phyloP scores from a whole-genome alignment of 768 basidiomycete genomes.

The Cyclocybe aegerita region DNA sequence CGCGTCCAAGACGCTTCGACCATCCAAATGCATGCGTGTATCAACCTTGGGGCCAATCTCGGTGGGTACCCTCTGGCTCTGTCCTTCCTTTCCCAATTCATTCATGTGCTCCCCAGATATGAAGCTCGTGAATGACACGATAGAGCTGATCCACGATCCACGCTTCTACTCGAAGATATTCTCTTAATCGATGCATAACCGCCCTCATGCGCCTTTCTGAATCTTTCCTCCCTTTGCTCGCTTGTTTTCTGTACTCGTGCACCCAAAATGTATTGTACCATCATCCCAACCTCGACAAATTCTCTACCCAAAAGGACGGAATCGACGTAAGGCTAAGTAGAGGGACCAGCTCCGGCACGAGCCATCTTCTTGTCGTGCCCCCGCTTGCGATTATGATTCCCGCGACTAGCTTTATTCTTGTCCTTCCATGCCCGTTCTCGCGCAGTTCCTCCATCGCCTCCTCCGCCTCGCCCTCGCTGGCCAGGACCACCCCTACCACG shows the following conservation, averaged over 20 bases:
- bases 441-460: slow-evolving; percentile 39
- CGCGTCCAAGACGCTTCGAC: slow-evolving; percentile 52
- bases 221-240: not conserved
- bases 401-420: slow-evolving; percentile 71
- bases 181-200: slow-evolving; percentile 6
- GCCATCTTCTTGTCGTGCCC: slow-evolving; percentile 92
- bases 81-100: not conserved
- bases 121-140: slow-evolving; percentile 59
- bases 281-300: not conserved
- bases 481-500: slow-evolving; percentile 26
- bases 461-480: slow-evolving; percentile 38
- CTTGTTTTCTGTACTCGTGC: slow-evolving; percentile 1
- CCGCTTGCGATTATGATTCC: slow-evolving; percentile 74
- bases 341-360: slow-evolving; percentile 42
- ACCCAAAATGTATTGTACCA: not conserved
- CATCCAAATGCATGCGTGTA: slow-evolving; percentile 52
- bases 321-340: slow-evolving; percentile 2
- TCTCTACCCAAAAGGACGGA: not conserved
- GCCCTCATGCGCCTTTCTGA: slow-evolving; percentile 1
- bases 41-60: slow-evolving; percentile 59
- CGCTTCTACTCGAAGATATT: slow-evolving; percentile 54
- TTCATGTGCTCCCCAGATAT: slow-evolving; percentile 37
- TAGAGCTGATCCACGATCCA: slow-evolving; percentile 60
- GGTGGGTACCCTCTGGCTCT: slow-evolving; percentile 43
- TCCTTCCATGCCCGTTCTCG: slow-evolving; percentile 73